Conservation (phyloP, 2,329 filamentous ascomycete species). For the Septoria petroselini region DNA sequence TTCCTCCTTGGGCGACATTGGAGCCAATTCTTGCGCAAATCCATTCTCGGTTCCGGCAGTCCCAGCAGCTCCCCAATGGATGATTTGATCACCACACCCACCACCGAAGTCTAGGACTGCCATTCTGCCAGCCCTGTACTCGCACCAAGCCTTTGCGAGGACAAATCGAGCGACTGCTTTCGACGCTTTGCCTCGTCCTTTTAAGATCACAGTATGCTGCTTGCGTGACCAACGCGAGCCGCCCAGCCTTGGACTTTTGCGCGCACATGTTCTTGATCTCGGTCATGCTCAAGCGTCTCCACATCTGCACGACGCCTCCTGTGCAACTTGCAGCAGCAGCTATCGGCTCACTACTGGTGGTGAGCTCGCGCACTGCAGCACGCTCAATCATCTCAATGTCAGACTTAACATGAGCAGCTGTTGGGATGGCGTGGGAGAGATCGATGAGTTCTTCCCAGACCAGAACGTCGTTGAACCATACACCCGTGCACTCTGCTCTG, state of each 20-base stretch:
- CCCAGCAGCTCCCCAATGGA: too few relatives aligned
- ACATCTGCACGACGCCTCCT: slow-evolving; percentile 1
- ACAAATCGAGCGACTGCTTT: slow-evolving; percentile 24
- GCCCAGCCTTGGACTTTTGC: slow-evolving; percentile 14
- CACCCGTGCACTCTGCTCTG: slow-evolving; percentile 17
- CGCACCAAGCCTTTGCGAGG: slow-evolving; percentile 23
- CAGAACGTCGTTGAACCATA: slow-evolving; percentile 24
- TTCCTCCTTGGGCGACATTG: too few relatives aligned
- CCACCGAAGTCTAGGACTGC: slow-evolving; percentile 22
- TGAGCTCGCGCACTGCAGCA: neutral
- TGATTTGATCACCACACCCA: slow-evolving; percentile 22
- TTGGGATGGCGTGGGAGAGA: neutral
- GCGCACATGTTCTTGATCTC: slow-evolving; percentile 15
- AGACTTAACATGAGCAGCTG: neutral
- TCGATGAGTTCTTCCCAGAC: slow-evolving; percentile 24
- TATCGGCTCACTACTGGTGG: neutral
- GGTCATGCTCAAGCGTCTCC: slow-evolving; percentile 14
- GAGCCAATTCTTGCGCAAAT: too few relatives aligned
- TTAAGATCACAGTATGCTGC: slow-evolving; percentile 20
- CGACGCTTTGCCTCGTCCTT: slow-evolving; percentile 18
- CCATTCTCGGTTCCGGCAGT: too few relatives aligned
- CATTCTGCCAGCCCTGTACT: slow-evolving; percentile 10
- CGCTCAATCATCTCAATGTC: slow-evolving; percentile 3
- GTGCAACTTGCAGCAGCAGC: neutral
- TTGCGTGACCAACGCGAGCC: slow-evolving; percentile 19